Conservation (phyloP, 2,329 filamentous ascomycete genomes). For the Blumeria hordei region DNA sequence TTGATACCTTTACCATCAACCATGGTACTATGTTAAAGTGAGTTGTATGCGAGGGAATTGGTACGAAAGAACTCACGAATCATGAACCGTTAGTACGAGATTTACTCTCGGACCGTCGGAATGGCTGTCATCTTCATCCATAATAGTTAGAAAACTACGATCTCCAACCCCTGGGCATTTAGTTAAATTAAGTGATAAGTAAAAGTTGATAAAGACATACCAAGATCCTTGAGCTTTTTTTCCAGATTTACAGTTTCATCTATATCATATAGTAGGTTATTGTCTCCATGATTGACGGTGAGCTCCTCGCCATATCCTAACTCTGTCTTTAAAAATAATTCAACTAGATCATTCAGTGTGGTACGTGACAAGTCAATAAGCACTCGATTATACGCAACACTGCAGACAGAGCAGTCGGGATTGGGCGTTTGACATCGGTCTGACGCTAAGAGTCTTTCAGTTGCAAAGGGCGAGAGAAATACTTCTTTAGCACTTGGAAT, state of each 20-base stretch:
- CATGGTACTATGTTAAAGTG: conserved; percentile 8
- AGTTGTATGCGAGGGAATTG: conserved; percentile 2
- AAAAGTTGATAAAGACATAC: conserved; percentile 17
- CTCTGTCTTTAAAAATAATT: conserved; percentile 42
- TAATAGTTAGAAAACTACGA: conserved; percentile 57
- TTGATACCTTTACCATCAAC: conserved; percentile 29
- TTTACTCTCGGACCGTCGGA: conserved; percentile 39
- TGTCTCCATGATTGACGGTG: conserved; percentile 47
- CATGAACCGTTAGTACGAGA: conserved; percentile 45
- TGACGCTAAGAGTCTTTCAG: conserved; percentile 31
- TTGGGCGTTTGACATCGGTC: conserved; percentile 41
- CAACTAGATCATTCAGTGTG: conserved; percentile 57
- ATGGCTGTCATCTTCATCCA: conserved; percentile 54
- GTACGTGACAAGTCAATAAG: conserved; percentile 44
- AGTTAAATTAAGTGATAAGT: neutral
- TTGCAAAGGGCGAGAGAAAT: conserved; percentile 49
- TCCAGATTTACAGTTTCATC: conserved; percentile 69
- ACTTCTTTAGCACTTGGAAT: conserved; percentile 54
- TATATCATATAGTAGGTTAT: conserved; percentile 57
- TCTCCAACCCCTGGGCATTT: conserved; percentile 32
- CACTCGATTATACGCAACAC: conserved; percentile 42
- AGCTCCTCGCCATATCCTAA: conserved; percentile 66
- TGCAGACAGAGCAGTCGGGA: conserved; percentile 62
- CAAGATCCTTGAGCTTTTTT: conserved; percentile 58
- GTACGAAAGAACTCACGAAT: conserved; percentile 24